Evolutionary conservation across 768 basidiomycete genomes (phyloP).

Genomic region (Cystobasidium ongulense): DNA sequence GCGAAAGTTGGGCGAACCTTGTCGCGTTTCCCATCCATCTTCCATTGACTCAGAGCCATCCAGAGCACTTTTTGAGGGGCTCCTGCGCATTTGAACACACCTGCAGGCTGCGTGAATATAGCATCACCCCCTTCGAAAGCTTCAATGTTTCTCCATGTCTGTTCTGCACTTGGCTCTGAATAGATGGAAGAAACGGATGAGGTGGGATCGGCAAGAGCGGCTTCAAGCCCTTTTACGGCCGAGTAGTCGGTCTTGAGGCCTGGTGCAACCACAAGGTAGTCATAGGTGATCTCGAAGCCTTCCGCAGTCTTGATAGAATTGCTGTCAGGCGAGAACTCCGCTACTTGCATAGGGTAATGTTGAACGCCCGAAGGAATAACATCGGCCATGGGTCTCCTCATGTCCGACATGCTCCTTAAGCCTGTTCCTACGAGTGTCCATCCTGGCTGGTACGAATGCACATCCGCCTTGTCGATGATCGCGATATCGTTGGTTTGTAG

Average conservation of each 20-base stretch:
- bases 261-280: slow-evolving; percentile 76
- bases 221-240: slow-evolving; percentile 61
- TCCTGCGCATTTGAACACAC: slow-evolving; percentile 80
- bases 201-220: slow-evolving; percentile 65
- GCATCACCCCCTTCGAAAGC: slow-evolving; percentile 67
- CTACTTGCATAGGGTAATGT: slow-evolving; percentile 63
- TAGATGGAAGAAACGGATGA: slow-evolving; percentile 89
- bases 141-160: slow-evolving; percentile 75
- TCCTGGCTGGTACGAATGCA: slow-evolving; percentile 89
- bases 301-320: slow-evolving; percentile 66
- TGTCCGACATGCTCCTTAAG: slow-evolving; percentile 57
- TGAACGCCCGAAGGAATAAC: slow-evolving; percentile 68
- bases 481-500: slow-evolving; percentile 66
- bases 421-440: slow-evolving; percentile 75
- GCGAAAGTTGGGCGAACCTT: slow-evolving; percentile 35
- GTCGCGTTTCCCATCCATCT: slow-evolving; percentile 39
- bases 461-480: slow-evolving; percentile 70
- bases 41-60: slow-evolving; percentile 53
- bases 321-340: slow-evolving; percentile 62
- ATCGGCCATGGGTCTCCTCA: slow-evolving; percentile 58
- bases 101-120: slow-evolving; percentile 89
- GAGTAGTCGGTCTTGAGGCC: slow-evolving; percentile 82
- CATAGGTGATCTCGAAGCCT: slow-evolving; percentile 62
- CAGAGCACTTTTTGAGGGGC: slow-evolving; percentile 74
- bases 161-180: slow-evolving; percentile 80